A percentile compares a stretch with the other conserved stretches of the same genome.
phyloP scores from a whole-genome alignment of 1,284 basidiomycete species.

The Neotropicomus parvogracilis region DNA sequence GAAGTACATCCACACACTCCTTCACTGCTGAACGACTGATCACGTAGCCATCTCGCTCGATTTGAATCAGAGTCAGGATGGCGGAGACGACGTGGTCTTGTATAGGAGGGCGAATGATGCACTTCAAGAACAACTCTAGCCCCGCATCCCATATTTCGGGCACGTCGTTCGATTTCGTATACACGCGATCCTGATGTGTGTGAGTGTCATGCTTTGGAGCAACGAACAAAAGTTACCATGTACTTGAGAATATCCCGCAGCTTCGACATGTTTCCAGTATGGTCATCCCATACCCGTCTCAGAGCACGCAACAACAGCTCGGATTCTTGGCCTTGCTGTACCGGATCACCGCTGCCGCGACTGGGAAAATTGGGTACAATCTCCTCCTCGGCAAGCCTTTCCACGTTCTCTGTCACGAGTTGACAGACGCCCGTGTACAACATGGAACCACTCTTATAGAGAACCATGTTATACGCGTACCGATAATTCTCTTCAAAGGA shows the following conservation, averaged over 20 bases:
- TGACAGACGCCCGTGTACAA: slow-evolving; percentile 85
- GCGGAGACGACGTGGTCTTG: slow-evolving; percentile 79
- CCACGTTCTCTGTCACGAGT: slow-evolving; percentile 82
- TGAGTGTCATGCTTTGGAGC: slow-evolving; percentile 16
- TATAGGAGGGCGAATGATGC: slow-evolving; percentile 83
- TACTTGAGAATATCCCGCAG: slow-evolving; percentile 92
- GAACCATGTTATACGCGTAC: slow-evolving; percentile 91
- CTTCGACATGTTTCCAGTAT: slow-evolving; percentile 86
- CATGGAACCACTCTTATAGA: slow-evolving; percentile 81
- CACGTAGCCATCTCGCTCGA: slow-evolving; percentile 87
- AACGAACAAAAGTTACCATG: slow-evolving; percentile 63
- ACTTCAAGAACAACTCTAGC: slow-evolving; percentile 78
- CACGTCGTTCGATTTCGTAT: slow-evolving; percentile 68
- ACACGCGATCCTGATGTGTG: slow-evolving; percentile 77
- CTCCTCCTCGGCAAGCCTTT: slow-evolving; percentile 70
- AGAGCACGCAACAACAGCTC: slow-evolving; percentile 85
- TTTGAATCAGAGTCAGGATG: slow-evolving; percentile 82
- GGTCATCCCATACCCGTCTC: slow-evolving; percentile 91
- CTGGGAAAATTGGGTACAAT: slow-evolving; percentile 83
- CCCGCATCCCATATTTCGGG: slow-evolving; percentile 85
- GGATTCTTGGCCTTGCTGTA: slow-evolving; percentile 70
- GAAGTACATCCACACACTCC: slow-evolving; percentile 85
- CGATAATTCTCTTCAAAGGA: slow-evolving; percentile 98
- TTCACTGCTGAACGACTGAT: slow-evolving; percentile 92
- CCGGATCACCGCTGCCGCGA: slow-evolving; percentile 49